Evolutionary conservation across 805 yeast genomes (phyloP).

Genomic region (Suhomyces emberorum): DNA sequence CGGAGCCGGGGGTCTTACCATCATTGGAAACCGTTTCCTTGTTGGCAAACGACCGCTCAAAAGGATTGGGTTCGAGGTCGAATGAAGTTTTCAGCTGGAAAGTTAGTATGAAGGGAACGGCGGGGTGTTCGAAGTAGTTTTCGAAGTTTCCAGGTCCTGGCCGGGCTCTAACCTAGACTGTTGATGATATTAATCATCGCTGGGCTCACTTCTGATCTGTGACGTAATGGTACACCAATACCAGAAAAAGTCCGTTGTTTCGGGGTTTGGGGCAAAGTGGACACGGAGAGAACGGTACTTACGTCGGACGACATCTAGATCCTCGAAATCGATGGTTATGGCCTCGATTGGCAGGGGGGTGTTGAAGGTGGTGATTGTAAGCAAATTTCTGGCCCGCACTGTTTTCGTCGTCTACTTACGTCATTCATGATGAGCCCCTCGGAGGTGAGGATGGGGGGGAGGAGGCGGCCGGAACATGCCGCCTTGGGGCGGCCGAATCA

Average conservation of each 20-base stretch:
- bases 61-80: slow-evolving; percentile 90
- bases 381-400: slow-evolving; percentile 1
- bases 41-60: slow-evolving; percentile 89
- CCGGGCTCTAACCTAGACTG: too few relatives aligned
- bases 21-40: slow-evolving; percentile 37
- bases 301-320: background rate
- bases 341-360: background rate
- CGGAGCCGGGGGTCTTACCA: slow-evolving; percentile 5
- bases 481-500: too few relatives aligned
- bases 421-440: slow-evolving; percentile 1
- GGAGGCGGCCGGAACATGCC: too few relatives aligned
- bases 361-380: background rate
- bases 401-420: slow-evolving; percentile 2
- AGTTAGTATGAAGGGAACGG: slow-evolving; percentile 18
- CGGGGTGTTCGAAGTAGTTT: background rate
- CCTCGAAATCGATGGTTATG: too few relatives aligned
- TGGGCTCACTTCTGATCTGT: background rate
- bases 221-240: slow-evolving; percentile 5
- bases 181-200: background rate
- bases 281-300: background rate
- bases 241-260: too few relatives aligned
- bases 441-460: background rate
- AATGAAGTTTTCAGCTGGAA: slow-evolving; percentile 45
- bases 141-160: background rate
- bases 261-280: too few relatives aligned